Conservation (phyloP, 345 rosid species). For the Kernera saxatilis region DNA sequence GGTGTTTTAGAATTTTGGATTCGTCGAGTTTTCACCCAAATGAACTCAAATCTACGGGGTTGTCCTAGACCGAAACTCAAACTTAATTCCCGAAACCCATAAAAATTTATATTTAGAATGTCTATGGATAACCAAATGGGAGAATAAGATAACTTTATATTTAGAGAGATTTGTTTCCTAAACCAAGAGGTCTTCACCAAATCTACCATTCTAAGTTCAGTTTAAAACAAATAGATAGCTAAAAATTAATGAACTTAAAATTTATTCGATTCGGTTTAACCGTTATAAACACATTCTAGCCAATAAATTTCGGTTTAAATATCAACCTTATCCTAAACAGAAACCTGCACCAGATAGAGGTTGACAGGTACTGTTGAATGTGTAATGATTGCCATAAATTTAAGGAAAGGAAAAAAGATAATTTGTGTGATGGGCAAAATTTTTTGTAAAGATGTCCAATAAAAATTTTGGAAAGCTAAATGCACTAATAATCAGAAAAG, state of each 20-base stretch:
- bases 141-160: too few species aligned
- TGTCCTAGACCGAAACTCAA: too few species aligned
- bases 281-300: not conserved
- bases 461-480: not conserved
- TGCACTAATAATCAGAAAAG: not conserved
- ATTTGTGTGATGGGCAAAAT: not conserved
- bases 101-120: too few species aligned
- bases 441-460: not conserved
- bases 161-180: too few species aligned
- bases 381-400: constrained; percentile 9
- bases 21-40: not conserved
- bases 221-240: not conserved
- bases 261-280: not conserved
- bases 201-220: too few species aligned
- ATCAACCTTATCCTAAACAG: not conserved
- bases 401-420: not conserved
- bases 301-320: not conserved
- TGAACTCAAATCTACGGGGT: too few species aligned
- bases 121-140: too few species aligned
- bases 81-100: too few species aligned
- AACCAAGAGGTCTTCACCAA: too few species aligned
- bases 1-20: not conserved
- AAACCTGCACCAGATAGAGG: constrained; percentile 1
- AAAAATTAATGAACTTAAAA: not conserved
- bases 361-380: not conserved